Evolutionary conservation across 1,284 basidiomycete genomes (phyloP).

Genomic region (Meripilus lineatus): DNA sequence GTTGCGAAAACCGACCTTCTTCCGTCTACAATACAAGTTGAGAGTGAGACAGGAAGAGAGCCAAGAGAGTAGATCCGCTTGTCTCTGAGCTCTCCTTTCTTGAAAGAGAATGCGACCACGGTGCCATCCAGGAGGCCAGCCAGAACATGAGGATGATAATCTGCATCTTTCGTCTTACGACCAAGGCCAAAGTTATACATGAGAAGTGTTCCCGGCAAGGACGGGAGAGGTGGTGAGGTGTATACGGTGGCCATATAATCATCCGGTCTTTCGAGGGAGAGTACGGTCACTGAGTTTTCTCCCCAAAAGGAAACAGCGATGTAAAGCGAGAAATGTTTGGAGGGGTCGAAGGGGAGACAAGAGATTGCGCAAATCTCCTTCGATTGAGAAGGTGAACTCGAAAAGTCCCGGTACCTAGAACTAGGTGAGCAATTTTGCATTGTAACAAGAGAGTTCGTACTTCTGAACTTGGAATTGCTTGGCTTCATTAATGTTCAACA

Average conservation of each 20-base stretch:
- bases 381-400: slow-evolving; percentile 8
- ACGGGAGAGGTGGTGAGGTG: slow-evolving; percentile 42
- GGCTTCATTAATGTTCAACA: slow-evolving; percentile 45
- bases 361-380: slow-evolving; percentile 64
- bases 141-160: slow-evolving; percentile 55
- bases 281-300: slow-evolving; percentile 58
- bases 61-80: slow-evolving; percentile 67
- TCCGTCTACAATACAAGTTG: slow-evolving; percentile 44
- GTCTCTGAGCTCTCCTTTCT: slow-evolving; percentile 36
- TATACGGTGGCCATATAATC: slow-evolving; percentile 38
- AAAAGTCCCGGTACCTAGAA: slow-evolving; percentile 20
- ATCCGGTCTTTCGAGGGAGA: slow-evolving; percentile 35
- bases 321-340: slow-evolving; percentile 40
- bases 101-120: slow-evolving; percentile 55
- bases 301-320: slow-evolving; percentile 78
- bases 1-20: slow-evolving; percentile 57
- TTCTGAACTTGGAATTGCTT: slow-evolving; percentile 33
- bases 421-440: not conserved
- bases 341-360: slow-evolving; percentile 47
- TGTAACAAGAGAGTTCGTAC: slow-evolving; percentile 22
- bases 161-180: slow-evolving; percentile 28
- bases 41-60: slow-evolving; percentile 57
- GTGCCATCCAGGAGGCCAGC: slow-evolving; percentile 80
- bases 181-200: slow-evolving; percentile 56
- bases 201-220: slow-evolving; percentile 69